Evolutionary conservation across 2,329 filamentous ascomycete species (phyloP).

Genomic region (Aspergillus latus): DNA sequence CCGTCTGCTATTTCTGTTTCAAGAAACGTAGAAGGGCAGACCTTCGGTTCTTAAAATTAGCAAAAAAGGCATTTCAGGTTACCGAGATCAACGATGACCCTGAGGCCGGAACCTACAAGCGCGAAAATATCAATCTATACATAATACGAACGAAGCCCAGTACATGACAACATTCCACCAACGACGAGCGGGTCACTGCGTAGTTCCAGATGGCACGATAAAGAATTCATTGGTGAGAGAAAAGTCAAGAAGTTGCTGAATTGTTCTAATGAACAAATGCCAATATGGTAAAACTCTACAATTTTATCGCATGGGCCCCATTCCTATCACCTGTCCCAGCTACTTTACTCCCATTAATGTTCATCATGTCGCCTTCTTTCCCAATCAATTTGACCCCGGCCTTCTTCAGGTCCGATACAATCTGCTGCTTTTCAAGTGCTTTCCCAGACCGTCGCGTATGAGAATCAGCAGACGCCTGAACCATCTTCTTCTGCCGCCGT

Average conservation of each 20-base stretch:
- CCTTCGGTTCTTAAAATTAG: slow-evolving; percentile 70
- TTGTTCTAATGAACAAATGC: too few relatives aligned
- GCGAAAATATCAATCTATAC: slow-evolving; percentile 43
- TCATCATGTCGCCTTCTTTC: slow-evolving; percentile 79
- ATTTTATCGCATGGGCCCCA: slow-evolving; percentile 36
- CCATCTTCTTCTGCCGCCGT: slow-evolving; percentile 81
- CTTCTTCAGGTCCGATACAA: slow-evolving; percentile 71
- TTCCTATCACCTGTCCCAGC: slow-evolving; percentile 38
- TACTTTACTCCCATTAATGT: slow-evolving; percentile 78
- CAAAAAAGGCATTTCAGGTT: slow-evolving; percentile 65
- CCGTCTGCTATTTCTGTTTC: slow-evolving; percentile 85
- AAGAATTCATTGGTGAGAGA: too few relatives aligned
- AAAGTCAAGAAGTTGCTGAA: too few relatives aligned
- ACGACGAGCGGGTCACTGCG: too few relatives aligned
- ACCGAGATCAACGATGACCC: slow-evolving; percentile 61
- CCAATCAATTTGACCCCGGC: slow-evolving; percentile 91
- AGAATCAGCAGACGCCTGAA: slow-evolving; percentile 57
- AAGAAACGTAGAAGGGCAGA: slow-evolving; percentile 86
- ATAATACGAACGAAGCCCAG: slow-evolving; percentile 31
- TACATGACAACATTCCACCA: too few relatives aligned
- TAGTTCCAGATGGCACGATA: too few relatives aligned
- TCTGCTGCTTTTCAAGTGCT: slow-evolving; percentile 49
- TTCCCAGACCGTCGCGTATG: slow-evolving; percentile 48
- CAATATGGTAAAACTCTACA: slow-evolving; percentile 25
- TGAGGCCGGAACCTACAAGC: slow-evolving; percentile 33